These are phyloP conservation scores for Tremella fuciformis DNA, from an alignment of 768 basidiomycete genomes.

Conservation along the genomic window DNA sequence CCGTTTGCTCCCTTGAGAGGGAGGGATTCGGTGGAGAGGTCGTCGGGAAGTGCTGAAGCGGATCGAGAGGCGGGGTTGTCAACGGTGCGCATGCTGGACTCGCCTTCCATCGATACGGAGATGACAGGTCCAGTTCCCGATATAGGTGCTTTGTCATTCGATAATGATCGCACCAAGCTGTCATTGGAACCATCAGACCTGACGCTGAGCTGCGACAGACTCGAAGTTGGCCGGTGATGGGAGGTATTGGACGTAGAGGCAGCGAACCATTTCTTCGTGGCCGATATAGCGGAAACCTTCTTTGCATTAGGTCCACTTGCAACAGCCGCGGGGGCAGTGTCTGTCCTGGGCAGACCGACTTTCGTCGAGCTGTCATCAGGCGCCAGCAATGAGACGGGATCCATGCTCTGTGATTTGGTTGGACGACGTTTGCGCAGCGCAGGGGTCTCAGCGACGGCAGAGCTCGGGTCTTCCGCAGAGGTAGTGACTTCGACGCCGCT, in stretches of 20 bases:
- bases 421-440: constrained; percentile 23
- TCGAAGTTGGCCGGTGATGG: not conserved
- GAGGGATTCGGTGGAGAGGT: constrained; percentile 8
- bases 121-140: not conserved
- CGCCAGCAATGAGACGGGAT: not conserved
- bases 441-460: constrained; percentile 24
- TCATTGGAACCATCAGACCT: not conserved
- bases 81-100: not conserved
- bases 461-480: constrained; percentile 27
- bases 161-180: not conserved
- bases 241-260: not conserved
- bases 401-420: constrained; percentile 23
- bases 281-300: not conserved
- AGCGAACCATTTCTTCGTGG: not conserved
- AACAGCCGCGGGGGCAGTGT: constrained; percentile 18
- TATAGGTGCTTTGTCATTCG: not conserved
- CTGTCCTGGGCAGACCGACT: constrained; percentile 21
- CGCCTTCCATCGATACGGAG: not conserved
- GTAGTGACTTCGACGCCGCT: constrained; percentile 17
- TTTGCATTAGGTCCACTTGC: constrained; percentile 7
- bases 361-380: constrained; percentile 6
- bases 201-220: not conserved
- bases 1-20: too few relatives aligned
- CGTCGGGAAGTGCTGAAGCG: not conserved
- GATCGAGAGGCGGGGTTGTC: not conserved